Evolutionary conservation across 768 basidiomycete species (phyloP), one percentile per base, ranked within the genome.

Genomic region (Lactarius psammicola): DNA sequence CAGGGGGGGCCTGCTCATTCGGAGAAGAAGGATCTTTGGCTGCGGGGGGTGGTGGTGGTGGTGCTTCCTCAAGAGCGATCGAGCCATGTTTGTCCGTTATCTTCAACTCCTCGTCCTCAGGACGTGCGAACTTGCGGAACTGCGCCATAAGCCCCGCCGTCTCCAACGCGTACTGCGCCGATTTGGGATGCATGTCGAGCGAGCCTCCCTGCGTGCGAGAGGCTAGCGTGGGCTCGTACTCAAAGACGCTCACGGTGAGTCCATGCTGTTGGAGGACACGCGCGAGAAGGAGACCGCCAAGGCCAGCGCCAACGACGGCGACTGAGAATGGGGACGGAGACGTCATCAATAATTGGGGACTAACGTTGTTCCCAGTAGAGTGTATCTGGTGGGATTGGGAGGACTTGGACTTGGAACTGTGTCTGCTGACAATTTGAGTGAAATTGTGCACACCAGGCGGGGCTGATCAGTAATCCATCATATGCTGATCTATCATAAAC

Each of bases 201-300:
- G 86, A 87, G 59, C 86, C 85, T 8, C 61, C 62, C 46, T 63
- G 64, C 33, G 38, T 59, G 15, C 69, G 60, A 56, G 59, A 59
- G 20, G 62, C 53, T 10, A 59, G 77, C 81, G 88, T 74, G 26
- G 40, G 33, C 80, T 88, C 69, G 83, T 84, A 33, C 79, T 88
- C 72, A 82, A 83, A 67, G 81, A 87, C 72, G 85, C 92, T 72
- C 83, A 88, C 54, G 79, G 80, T 10, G 84, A 88, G 67, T 85
- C 94, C 65, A 74, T 75, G 30, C 75, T 78, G 4, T 85, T 94
- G 72, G 89, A 95, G 77, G 79, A 82, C 2, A 79, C 87, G 65
- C 86, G 89, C 75, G 76, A 77, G 59, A 80, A 81, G 10, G 82
- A 87, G 56, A 87, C 84, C 42, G 82, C 87, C 62, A 13, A 66